Base-by-base conservation (phyloP, 2,329 filamentous ascomycete species). In the Beauveria scarabaeidicola region DNA sequence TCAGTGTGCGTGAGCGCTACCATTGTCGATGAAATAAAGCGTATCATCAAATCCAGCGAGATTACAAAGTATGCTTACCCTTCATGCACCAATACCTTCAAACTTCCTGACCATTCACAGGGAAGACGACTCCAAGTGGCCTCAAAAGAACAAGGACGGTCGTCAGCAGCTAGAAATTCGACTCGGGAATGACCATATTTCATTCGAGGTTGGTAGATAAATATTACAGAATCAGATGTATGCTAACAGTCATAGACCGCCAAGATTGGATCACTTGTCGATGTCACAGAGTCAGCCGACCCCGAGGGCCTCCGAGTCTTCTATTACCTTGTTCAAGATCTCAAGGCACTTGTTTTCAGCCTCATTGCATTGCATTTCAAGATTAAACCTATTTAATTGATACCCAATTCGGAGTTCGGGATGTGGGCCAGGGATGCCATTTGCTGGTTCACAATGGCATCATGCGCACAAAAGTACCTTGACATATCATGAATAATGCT, bases 101-200 rank as follows among this genome's bases (percentile, higher is more conserved):
- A 15, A 5, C 19, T 15, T 44, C 13, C 38, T 43, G 41, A 59
- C 62, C 36, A 54, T 36, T 23, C 47, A 21, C 66, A 96, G 91
- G 78, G 94, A 99, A 85, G 94, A 99, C 71, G 94, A 99, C 73
- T 89, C 87, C 27, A 97, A 97, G 73, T 99, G 94, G 94, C 94
- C 94, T 0, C 91, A 95, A 74, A 99, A 97, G 83, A 99, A 99
- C 78, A 97, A 97, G 77, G 94, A 99, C 68, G 94, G 94, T 40
- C 85, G 93, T 64, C 94, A 99, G 73, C 94, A 99, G 76, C 81
- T 99, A 52, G 94, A 99, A 74, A 97, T 99, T 61, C 84, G 92
- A 52, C 73, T 99, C 59, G 94, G 93, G 46, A 94, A 89, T 68
- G 94, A 99, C 64, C 93, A 97, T 73, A 97, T 99, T 66, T 95